Evolutionary conservation across 2,329 filamentous ascomycete species (phyloP).

Genomic region (Pseudogymnoascus pannorum): DNA sequence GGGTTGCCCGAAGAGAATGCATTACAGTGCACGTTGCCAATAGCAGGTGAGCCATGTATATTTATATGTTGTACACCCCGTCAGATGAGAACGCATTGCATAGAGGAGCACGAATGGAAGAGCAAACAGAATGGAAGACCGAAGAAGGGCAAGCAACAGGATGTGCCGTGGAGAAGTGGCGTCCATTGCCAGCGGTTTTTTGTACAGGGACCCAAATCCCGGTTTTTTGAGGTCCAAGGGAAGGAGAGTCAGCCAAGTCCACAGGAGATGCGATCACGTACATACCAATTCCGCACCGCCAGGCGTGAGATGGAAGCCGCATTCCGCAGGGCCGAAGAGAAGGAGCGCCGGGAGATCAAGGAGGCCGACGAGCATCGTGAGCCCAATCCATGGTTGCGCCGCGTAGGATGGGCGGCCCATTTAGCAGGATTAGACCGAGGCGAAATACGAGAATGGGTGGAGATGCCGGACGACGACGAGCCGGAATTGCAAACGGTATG

Average conservation of each 20-base stretch:
- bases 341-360: not conserved
- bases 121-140: too few species aligned
- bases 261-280: not conserved
- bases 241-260: not conserved
- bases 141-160: not conserved
- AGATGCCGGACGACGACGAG: slow-evolving; percentile 6
- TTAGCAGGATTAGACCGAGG: slow-evolving; percentile 4
- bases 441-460: slow-evolving; percentile 10
- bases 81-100: too few species aligned
- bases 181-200: not conserved
- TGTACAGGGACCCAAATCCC: not conserved
- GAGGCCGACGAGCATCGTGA: not conserved
- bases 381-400: not conserved
- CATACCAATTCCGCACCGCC: not conserved
- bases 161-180: not conserved
- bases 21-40: too few species aligned
- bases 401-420: not conserved
- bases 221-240: too few species aligned
- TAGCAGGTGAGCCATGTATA: too few species aligned
- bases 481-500: slow-evolving; percentile 4
- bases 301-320: not conserved
- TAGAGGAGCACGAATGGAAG: too few species aligned
- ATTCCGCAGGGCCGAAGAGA: not conserved
- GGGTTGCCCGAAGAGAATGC: too few species aligned
- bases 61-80: too few species aligned